Evolutionary conservation across 176 grass and related monocot genomes (phyloP).

Genomic region (Tuctoria greenei): DNA sequence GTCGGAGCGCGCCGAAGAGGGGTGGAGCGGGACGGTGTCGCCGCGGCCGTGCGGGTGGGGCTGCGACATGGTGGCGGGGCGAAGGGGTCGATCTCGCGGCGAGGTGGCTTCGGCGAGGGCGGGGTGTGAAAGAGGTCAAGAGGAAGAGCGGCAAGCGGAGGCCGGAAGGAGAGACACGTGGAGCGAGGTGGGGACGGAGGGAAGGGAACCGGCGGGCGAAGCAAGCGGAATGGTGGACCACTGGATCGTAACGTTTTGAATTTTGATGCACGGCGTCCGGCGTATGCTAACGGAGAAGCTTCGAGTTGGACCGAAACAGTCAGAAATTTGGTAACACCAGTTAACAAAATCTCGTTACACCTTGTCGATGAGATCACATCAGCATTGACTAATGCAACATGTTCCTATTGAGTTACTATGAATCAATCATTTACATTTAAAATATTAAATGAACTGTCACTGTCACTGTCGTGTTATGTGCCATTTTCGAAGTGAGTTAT

Average conservation of each 20-base stretch:
- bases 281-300: no score
- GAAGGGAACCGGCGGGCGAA: background rate
- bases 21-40: slow-evolving; percentile 73
- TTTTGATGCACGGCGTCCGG: no score
- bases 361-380: no score
- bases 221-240: background rate
- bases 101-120: background rate
- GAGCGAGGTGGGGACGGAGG: background rate
- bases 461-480: no score
- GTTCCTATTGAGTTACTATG: no score
- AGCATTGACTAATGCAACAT: no score
- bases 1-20: slow-evolving; percentile 78
- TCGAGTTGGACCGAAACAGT: no score
- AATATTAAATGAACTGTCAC: no score
- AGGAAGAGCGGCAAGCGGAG: background rate
- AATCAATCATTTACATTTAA: no score
- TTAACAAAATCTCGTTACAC: no score
- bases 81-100: background rate
- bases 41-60: slow-evolving; percentile 12
- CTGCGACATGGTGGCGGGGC: slow-evolving; percentile 54
- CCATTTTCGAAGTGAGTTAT: no score
- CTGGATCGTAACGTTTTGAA: background rate
- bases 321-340: no score
- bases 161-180: background rate
- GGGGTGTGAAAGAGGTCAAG: background rate